A percentile compares a stretch with the other conserved stretches of the same genome.
phyloP scores from a whole-genome alignment of 2,329 filamentous ascomycete species.

The Clarireedia paspali region DNA sequence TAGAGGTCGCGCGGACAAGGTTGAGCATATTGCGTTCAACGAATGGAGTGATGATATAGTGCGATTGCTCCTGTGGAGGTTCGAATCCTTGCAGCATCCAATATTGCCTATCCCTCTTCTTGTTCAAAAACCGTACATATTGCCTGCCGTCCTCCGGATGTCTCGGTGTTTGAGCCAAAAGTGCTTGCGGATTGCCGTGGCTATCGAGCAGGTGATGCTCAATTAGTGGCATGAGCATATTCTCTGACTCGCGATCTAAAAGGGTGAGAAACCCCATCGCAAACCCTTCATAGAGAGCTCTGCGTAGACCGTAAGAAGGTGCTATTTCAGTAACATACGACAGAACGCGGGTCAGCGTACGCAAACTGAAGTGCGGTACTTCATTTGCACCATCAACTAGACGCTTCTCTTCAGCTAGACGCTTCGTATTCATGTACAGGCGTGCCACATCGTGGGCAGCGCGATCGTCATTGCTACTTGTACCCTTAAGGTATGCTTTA shows the following conservation, averaged over 20 bases:
- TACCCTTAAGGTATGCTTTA: slow-evolving; percentile 73
- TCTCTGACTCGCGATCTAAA: slow-evolving; percentile 74
- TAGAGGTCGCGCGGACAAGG: slow-evolving; percentile 86
- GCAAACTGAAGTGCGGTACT: slow-evolving; percentile 91
- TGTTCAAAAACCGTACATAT: slow-evolving; percentile 73
- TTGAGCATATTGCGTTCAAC: slow-evolving; percentile 94
- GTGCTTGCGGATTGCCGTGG: slow-evolving; percentile 59
- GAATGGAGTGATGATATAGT: slow-evolving; percentile 96
- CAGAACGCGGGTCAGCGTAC: slow-evolving; percentile 84
- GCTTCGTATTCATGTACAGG: slow-evolving; percentile 83
- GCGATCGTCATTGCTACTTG: slow-evolving; percentile 63
- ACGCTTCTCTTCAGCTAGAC: slow-evolving; percentile 69
- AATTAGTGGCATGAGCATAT: slow-evolving; percentile 70
- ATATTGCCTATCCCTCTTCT: slow-evolving; percentile 62
- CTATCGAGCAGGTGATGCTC: slow-evolving; percentile 70
- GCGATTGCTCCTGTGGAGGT: slow-evolving; percentile 60
- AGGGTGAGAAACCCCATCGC: slow-evolving; percentile 97
- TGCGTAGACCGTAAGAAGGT: slow-evolving; percentile 72
- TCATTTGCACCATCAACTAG: slow-evolving; percentile 94
- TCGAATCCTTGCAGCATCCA: slow-evolving; percentile 77
- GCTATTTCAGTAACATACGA: slow-evolving; percentile 82
- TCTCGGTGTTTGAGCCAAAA: slow-evolving; percentile 71
- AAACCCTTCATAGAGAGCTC: slow-evolving; percentile 90
- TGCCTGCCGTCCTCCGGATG: slow-evolving; percentile 66
- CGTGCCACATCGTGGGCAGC: slow-evolving; percentile 74